These are phyloP conservation scores for Phoma herbarum DNA, from an alignment of 2,329 filamentous ascomycete species.

Conservation along the genomic window DNA sequence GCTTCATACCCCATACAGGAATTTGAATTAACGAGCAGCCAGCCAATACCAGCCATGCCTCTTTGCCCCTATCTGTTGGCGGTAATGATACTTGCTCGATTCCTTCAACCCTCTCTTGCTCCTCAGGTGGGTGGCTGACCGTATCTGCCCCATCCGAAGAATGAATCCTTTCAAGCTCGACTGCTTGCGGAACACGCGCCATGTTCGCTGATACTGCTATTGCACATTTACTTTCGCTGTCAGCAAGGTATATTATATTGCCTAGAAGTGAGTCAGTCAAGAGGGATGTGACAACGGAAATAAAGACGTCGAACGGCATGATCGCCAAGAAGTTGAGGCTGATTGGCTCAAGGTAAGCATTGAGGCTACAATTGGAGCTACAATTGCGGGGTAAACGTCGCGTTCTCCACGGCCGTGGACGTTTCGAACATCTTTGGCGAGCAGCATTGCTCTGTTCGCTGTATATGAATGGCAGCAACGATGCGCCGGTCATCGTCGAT, in stretches of 20 bases:
- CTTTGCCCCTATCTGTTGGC: conserved; percentile 30
- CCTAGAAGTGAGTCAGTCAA: not conserved
- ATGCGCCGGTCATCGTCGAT: not conserved
- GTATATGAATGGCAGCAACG: not conserved
- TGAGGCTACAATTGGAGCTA: conserved; percentile 8
- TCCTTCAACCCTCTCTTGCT: conserved; percentile 18
- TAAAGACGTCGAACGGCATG: conserved; percentile 3
- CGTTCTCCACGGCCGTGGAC: conserved; percentile 16
- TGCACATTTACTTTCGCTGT: not conserved
- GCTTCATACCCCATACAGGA: conserved; percentile 34
- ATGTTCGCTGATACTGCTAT: not conserved
- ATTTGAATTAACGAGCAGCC: conserved; percentile 34
- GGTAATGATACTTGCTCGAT: conserved; percentile 28
- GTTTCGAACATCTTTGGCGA: no score
- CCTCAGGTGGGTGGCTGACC: not conserved
- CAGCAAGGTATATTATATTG: not conserved
- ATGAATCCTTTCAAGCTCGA: conserved; percentile 3
- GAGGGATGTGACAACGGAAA: not conserved
- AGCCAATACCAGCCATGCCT: conserved; percentile 36
- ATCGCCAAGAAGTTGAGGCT: conserved; percentile 11
- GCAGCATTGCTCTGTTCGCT: not conserved
- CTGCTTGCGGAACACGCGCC: conserved; percentile 3
- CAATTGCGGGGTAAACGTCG: conserved; percentile 11
- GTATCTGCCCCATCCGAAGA: not conserved
- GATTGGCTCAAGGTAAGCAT: conserved; percentile 14